Percentiles rank a stretch among this genome's conserved stretches.
phyloP scores from a whole-genome alignment of 2,329 filamentous ascomycete species.

The Furcasterigmium furcatum region DNA sequence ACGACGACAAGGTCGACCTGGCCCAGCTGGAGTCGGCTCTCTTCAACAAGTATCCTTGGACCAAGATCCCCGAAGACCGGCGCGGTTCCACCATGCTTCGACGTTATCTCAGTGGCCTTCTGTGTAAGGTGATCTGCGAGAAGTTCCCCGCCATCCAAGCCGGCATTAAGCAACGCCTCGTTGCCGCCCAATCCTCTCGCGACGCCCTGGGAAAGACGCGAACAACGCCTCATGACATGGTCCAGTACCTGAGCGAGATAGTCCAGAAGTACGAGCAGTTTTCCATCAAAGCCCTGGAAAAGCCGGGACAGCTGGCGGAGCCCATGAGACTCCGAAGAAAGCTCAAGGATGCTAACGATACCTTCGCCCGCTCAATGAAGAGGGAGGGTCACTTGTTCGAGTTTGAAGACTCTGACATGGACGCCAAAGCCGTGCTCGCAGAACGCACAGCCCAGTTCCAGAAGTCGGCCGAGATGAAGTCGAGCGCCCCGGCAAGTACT shows the following conservation, averaged over 20 bases:
- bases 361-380: constrained; percentile 23
- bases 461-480: background rate
- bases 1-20: constrained; percentile 19
- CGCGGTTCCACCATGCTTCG: constrained; percentile 25
- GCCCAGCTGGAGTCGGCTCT: constrained; percentile 19
- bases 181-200: constrained; percentile 7
- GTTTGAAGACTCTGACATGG: constrained; percentile 18
- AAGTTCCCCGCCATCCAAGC: constrained; percentile 26
- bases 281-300: constrained; percentile 15
- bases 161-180: constrained; percentile 16
- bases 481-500: too few relatives aligned
- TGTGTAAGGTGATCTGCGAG: constrained; percentile 27
- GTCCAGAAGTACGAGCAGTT: constrained; percentile 17
- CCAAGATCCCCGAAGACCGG: constrained; percentile 14
- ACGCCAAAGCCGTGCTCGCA: constrained; percentile 9
- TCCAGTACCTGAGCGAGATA: constrained; percentile 19
- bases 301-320: constrained; percentile 16
- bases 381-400: constrained; percentile 17
- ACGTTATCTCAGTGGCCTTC: constrained; percentile 20
- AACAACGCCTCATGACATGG: constrained; percentile 13
- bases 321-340: constrained; percentile 20
- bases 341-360: constrained; percentile 12
- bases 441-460: background rate
- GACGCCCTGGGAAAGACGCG: constrained; percentile 21
- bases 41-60: constrained; percentile 24